Base-by-base conservation (phyloP, 2,329 filamentous ascomycete species). In the Fusarium scirpi region DNA sequence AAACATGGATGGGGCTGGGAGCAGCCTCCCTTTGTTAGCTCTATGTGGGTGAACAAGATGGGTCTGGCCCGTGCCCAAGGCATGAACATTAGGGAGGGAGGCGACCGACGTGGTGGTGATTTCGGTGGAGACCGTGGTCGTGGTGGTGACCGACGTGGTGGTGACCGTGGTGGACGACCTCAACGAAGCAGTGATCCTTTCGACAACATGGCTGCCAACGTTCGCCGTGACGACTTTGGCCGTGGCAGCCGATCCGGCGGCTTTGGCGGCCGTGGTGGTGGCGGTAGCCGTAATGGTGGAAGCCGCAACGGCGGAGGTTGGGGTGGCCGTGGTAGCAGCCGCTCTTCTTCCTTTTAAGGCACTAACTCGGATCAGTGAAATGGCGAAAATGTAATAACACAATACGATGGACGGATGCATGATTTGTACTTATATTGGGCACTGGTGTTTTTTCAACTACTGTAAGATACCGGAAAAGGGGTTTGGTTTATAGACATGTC, bases 1-100 rank as follows among this genome's bases (percentile, higher is more conserved):
- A 74, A 76, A 22, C 75, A 81, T 18, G 86, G 83, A 22, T 87
- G 87, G 83, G 87, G 87, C 43, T 83, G 86, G 82, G 55, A 77
- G 0, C 64, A 84, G 48, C 82, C 85, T 9, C 89, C 89, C 2
- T 63, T 54, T 53, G 78, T 78, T 25, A 79, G 44, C 2, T 9
- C 40, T 11, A 48, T 27, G 6, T 82, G 71, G 72, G 75, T 74
- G 10, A 53, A 58, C 7, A 79, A 80, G 34, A 71, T 80, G 53
- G 80, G 81, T 29, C 60, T 85, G 22, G 8, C 32, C 12, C 58
- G 71, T 3, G 53, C 77, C 7, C 46, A 34, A 1, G 78, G 77
- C 56, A 43, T 87, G 62, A 82, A 81, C 59, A 72, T 82, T 8
- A 40, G 22, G 29, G 61, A 64, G n/a, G 53, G 61, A 20, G 69